These are phyloP conservation scores for Spencermartinsiella ligniputridi DNA, from an alignment of 1,139 yeast genomes.

Conservation along the genomic window DNA sequence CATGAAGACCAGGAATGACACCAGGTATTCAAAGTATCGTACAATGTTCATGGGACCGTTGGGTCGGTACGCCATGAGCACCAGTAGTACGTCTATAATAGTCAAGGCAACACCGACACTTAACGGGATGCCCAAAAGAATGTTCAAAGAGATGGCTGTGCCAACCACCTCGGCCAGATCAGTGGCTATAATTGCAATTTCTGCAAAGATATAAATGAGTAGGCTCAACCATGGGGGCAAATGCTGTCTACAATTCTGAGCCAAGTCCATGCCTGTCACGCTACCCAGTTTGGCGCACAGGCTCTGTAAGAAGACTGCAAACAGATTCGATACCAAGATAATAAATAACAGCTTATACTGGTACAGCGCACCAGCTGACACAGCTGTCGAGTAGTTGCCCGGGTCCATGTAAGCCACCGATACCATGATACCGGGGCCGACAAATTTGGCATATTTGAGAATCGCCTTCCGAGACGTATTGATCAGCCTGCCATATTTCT, in stretches of 20 bases:
- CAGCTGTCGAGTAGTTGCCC: conserved; percentile 93
- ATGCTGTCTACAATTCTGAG: conserved; percentile 78
- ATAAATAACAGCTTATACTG: conserved; percentile 79
- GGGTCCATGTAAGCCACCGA: conserved; percentile 98
- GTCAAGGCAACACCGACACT: conserved; percentile 77
- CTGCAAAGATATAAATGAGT: conserved; percentile 67
- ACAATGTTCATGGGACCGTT: conserved; percentile 77
- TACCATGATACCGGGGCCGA: conserved; percentile 94
- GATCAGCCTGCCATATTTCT: conserved; percentile 16
- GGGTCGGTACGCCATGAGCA: conserved; percentile 83
- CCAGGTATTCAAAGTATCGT: conserved; percentile 78
- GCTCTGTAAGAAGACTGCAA: conserved; percentile 83
- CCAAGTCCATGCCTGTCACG: conserved; percentile 85
- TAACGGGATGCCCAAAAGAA: conserved; percentile 72
- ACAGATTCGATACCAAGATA: conserved; percentile 72
- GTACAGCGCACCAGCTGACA: conserved; percentile 87
- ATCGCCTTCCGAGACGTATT: conserved; percentile 15
- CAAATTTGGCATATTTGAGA: conserved; percentile 55
- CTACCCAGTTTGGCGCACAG: conserved; percentile 83
- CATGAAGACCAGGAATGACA: conserved; percentile 67
- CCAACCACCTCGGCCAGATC: conserved; percentile 94
- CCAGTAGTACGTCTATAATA: conserved; percentile 77
- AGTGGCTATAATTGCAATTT: conserved; percentile 85
- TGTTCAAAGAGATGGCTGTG: conserved; percentile 84
- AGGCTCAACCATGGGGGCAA: conserved; percentile 60